Conservation (phyloP, 2,329 filamentous ascomycete species). For the Colletotrichum nymphaeae region DNA sequence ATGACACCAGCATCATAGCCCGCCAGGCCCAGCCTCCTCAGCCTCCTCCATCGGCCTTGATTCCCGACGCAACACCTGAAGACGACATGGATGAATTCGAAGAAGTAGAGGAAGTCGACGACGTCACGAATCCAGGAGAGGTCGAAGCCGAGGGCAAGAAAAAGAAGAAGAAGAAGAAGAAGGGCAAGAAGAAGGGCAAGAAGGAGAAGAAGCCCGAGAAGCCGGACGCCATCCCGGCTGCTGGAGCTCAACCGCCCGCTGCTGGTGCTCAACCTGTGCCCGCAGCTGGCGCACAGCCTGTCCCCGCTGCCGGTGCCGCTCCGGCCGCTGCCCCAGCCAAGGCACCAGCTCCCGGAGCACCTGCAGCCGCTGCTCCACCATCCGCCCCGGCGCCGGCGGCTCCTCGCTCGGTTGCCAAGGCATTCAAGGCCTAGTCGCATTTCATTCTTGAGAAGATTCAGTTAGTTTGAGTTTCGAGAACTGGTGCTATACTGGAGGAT, state of each 20-base stretch:
- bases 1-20: neutral
- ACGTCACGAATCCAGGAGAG: neutral
- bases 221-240: neutral
- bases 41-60: neutral
- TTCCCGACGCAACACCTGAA: slow-evolving; percentile 1
- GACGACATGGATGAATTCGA: slow-evolving; percentile 7
- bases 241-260: neutral
- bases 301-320: neutral
- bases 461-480: neutral
- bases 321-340: neutral
- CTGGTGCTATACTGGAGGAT: neutral
- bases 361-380: neutral
- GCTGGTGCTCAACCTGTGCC: neutral
- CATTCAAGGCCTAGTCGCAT: slow-evolving; percentile 2
- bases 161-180: slow-evolving; percentile 35
- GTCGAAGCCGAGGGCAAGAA: slow-evolving; percentile 27
- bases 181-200: slow-evolving; percentile 33
- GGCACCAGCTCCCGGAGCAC: neutral
- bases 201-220: slow-evolving; percentile 34
- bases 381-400: neutral
- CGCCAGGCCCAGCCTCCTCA: slow-evolving; percentile 19
- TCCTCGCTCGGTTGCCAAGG: neutral
- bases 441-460: neutral
- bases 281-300: neutral
- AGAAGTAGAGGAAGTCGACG: slow-evolving; percentile 16